These are phyloP conservation scores for Phaeophleospora eucalypticola DNA, from an alignment of 2,329 filamentous ascomycete genomes.

Conservation along the genomic window DNA sequence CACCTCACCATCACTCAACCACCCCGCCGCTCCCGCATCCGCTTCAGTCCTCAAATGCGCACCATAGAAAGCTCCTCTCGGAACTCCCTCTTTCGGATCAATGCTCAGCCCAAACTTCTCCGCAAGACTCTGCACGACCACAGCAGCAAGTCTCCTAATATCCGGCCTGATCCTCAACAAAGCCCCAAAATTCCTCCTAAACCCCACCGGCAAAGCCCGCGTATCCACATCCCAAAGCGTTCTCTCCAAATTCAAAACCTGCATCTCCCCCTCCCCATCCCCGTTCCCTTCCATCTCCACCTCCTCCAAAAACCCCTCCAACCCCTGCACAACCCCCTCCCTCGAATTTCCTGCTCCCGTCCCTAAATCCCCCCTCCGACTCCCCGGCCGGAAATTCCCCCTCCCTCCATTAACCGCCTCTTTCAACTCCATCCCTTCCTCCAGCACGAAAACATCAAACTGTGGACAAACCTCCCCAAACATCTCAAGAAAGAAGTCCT, in stretches of 20 bases:
- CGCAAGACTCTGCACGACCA: constrained; percentile 32
- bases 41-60: constrained; percentile 38
- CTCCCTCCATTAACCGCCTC: constrained; percentile 1
- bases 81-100: constrained; percentile 27
- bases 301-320: constrained; percentile 22
- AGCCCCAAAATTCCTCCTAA: constrained; percentile 29
- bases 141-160: constrained; percentile 32
- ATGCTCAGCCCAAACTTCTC: constrained; percentile 25
- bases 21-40: constrained; percentile 34
- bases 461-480: constrained; percentile 25
- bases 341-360: constrained; percentile 13
- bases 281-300: constrained; percentile 2
- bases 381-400: constrained; percentile 20
- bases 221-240: constrained; percentile 32
- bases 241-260: constrained; percentile 27
- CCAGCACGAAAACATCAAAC: constrained; percentile 24
- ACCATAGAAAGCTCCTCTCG: constrained; percentile 34
- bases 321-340: constrained; percentile 3
- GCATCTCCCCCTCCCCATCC: constrained; percentile 2
- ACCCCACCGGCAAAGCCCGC: constrained; percentile 19
- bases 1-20: constrained; percentile 23
- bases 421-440: constrained; percentile 9
- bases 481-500: constrained; percentile 22
- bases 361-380: constrained; percentile 21
- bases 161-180: constrained; percentile 25